Evolutionary conservation across 306 rosid species (phyloP).

Genomic region (Arachis hypogaea): DNA sequence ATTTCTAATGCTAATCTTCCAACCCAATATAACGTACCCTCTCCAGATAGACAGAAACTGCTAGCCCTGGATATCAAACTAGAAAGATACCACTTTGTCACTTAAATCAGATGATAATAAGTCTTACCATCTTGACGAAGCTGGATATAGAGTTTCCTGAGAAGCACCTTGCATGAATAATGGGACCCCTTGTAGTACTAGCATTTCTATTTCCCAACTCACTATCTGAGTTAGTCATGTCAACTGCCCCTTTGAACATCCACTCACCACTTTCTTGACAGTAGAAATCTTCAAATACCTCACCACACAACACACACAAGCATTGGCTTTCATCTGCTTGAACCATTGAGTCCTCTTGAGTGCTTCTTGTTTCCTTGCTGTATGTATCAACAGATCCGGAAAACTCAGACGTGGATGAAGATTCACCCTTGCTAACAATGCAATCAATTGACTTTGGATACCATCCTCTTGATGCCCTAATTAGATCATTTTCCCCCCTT

Average conservation of each 20-base stretch:
- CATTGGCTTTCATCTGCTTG: slow-evolving; percentile 76
- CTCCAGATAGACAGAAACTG: slow-evolving; percentile 12
- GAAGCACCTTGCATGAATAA: slow-evolving; percentile 76
- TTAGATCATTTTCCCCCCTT: slow-evolving; percentile 48
- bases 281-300: slow-evolving; percentile 80
- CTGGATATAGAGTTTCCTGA: slow-evolving; percentile 55
- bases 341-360: slow-evolving; percentile 55
- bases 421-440: slow-evolving; percentile 58
- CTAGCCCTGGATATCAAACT: slow-evolving; percentile 17
- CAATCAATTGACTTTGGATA: slow-evolving; percentile 57
- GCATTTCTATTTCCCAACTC: slow-evolving; percentile 40
- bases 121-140: slow-evolving; percentile 55
- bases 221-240: slow-evolving; percentile 47
- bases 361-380: slow-evolving; percentile 34
- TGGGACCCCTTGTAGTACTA: slow-evolving; percentile 56
- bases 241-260: slow-evolving; percentile 84
- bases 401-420: slow-evolving; percentile 42
- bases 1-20: not conserved
- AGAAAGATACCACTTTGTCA: slow-evolving; percentile 19
- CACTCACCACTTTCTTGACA: slow-evolving; percentile 65
- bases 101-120: not conserved
- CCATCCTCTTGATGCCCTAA: slow-evolving; percentile 66
- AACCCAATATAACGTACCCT: too few species aligned
- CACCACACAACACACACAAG: slow-evolving; percentile 79
- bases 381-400: slow-evolving; percentile 39